Evolutionary conservation across 164 flowering plant genomes (phyloP).

Genomic region (Houttuynia cordata): DNA sequence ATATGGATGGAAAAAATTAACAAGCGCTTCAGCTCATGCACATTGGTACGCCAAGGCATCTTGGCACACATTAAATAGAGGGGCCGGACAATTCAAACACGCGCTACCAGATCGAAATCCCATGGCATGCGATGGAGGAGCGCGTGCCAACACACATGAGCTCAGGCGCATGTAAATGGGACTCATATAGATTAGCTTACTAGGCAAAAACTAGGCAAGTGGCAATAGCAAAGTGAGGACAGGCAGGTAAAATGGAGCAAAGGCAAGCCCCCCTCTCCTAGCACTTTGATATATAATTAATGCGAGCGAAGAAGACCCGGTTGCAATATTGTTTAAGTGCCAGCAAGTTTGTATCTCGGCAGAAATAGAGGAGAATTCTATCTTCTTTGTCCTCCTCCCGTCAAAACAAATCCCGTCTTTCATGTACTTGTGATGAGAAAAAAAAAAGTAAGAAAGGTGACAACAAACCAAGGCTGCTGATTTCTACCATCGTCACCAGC

Average conservation of each 20-base stretch:
- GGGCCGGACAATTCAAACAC: too few species aligned
- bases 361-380: conserved; percentile 31
- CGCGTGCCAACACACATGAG: too few species aligned
- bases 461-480: neutral
- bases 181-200: too few species aligned
- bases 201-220: neutral
- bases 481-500: conserved; percentile 1
- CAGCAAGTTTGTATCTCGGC: conserved; percentile 11
- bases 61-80: too few species aligned
- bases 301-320: conserved; percentile 31
- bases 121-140: too few species aligned
- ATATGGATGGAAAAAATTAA: too few species aligned
- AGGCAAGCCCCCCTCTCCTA: neutral
- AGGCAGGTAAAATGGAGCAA: neutral
- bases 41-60: too few species aligned
- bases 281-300: conserved; percentile 11
- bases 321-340: conserved; percentile 9
- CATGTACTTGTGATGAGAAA: conserved; percentile 18
- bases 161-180: too few species aligned
- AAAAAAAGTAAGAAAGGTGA: neutral
- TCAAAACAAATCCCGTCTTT: conserved; percentile 23
- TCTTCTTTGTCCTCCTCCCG: conserved; percentile 44
- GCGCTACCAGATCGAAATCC: too few species aligned
- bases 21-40: too few species aligned
- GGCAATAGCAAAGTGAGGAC: too few species aligned